Conservation (phyloP, 352 stramenopile genomes). For the Plasmopara viticola region DNA sequence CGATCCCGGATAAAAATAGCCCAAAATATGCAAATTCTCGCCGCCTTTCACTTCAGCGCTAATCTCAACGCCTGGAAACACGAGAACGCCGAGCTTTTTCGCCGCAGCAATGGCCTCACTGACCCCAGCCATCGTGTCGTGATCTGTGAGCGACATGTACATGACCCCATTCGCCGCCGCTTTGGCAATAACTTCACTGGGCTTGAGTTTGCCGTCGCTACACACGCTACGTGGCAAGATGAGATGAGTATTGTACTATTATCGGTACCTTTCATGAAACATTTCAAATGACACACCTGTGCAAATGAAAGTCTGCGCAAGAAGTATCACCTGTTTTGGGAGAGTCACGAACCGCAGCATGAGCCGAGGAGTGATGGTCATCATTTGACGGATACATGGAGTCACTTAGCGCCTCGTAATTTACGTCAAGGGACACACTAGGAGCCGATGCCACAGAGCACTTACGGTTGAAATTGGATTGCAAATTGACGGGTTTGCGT, state of each 20-base stretch:
- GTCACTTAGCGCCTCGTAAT: conserved; percentile 36
- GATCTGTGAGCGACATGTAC: conserved; percentile 81
- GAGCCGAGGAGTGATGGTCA: conserved; percentile 21
- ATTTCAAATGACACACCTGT: conserved; percentile 41
- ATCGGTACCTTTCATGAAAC: conserved; percentile 1
- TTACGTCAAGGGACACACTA: background rate
- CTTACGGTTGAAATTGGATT: conserved; percentile 84
- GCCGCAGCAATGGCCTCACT: conserved; percentile 62
- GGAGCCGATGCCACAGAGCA: conserved; percentile 25
- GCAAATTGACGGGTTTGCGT: conserved; percentile 78
- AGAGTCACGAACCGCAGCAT: conserved; percentile 19
- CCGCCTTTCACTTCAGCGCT: conserved; percentile 77
- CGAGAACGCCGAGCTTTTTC: conserved; percentile 57
- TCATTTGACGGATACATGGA: conserved; percentile 81
- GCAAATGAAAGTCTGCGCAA: conserved; percentile 76
- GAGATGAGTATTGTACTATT: background rate
- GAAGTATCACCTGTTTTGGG: conserved; percentile 49
- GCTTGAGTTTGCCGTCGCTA: conserved; percentile 76
- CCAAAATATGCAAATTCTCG: conserved; percentile 82
- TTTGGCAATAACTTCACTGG: conserved; percentile 67
- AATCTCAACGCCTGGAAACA: conserved; percentile 81
- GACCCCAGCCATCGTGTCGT: conserved; percentile 83
- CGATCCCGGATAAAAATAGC: conserved; percentile 79
- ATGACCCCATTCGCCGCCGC: conserved; percentile 68
- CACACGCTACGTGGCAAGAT: conserved; percentile 40